Percentiles rank a stretch among this genome's conserved stretches.
These are phyloP conservation scores for Thelonectria olida DNA, from an alignment of 2,329 filamentous ascomycete species.

Conservation along the genomic window DNA sequence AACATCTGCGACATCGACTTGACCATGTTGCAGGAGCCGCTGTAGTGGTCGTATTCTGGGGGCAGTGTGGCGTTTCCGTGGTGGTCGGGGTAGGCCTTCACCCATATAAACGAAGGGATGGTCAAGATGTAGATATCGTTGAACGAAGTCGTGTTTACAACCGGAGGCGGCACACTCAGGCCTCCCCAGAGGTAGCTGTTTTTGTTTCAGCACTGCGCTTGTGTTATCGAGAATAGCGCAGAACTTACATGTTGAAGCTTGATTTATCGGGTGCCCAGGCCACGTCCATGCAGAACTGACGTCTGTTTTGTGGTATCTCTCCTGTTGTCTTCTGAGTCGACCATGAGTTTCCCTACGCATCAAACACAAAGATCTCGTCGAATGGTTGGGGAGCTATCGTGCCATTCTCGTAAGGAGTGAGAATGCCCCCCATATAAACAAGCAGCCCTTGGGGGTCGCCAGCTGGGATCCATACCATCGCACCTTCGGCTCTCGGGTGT, in stretches of 20 bases:
- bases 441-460: conserved; percentile 68
- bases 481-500: conserved; percentile 65
- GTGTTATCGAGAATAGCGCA: too few relatives aligned
- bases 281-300: conserved; percentile 68
- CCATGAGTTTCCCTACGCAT: conserved; percentile 67
- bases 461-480: conserved; percentile 67
- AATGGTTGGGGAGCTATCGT: conserved; percentile 55
- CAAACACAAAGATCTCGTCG: conserved; percentile 66
- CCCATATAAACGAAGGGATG: conserved; percentile 70
- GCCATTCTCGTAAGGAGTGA: conserved; percentile 58
- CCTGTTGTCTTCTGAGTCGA: conserved; percentile 67
- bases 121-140: conserved; percentile 70
- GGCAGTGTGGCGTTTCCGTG: conserved; percentile 49
- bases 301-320: conserved; percentile 58
- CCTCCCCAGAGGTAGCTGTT: conserved; percentile 72
- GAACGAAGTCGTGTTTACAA: conserved; percentile 58
- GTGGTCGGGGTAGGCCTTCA: conserved; percentile 61
- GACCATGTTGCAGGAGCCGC: conserved; percentile 68
- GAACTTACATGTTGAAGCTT: conserved; percentile 72
- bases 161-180: conserved; percentile 56
- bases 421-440: conserved; percentile 69
- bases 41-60: conserved; percentile 64
- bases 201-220: too few relatives aligned
- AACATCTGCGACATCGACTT: conserved; percentile 68
- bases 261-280: conserved; percentile 67